Evolutionary conservation across 805 yeast species (phyloP).

Genomic region (Metschnikowia sp.): DNA sequence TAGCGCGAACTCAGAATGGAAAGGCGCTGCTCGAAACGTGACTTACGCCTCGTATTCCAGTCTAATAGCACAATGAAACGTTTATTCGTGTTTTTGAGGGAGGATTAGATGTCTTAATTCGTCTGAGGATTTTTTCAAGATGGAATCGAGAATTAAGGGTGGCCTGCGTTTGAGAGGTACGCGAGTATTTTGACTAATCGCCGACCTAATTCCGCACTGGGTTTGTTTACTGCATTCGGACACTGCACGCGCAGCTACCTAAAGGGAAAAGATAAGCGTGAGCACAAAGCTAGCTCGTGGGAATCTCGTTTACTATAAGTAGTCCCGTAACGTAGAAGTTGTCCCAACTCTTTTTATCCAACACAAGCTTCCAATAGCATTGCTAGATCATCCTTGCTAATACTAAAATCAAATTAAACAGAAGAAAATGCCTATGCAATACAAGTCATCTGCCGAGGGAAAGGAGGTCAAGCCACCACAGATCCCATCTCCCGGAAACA

Average conservation of each 20-base stretch:
- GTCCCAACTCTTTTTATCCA: background rate
- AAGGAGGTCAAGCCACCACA: constrained; percentile 53
- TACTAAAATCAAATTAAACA: background rate
- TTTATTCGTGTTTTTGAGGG: too few relatives aligned
- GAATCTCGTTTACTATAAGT: constrained; percentile 1
- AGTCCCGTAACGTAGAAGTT: background rate
- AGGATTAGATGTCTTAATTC: too few relatives aligned
- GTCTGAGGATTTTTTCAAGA: background rate
- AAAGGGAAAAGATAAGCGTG: constrained; percentile 7
- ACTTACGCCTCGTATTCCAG: too few relatives aligned
- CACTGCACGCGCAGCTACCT: constrained; percentile 1
- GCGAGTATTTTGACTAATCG: background rate
- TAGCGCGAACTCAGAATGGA: too few relatives aligned
- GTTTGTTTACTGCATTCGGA: constrained; percentile 1
- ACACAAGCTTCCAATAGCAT: background rate
- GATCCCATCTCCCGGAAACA: constrained; percentile 62
- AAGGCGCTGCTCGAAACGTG: too few relatives aligned
- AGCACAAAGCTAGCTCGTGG: constrained; percentile 2
- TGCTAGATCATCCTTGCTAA: constrained; percentile 2
- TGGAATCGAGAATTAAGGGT: background rate
- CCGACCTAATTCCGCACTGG: background rate
- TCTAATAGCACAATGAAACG: too few relatives aligned
- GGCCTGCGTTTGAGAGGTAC: background rate
- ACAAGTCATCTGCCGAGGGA: constrained; percentile 52
- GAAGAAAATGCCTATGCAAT: constrained; percentile 51